These are phyloP conservation scores for Sarcodon sp. DNA, from an alignment of 768 basidiomycete genomes.

Conservation along the genomic window DNA sequence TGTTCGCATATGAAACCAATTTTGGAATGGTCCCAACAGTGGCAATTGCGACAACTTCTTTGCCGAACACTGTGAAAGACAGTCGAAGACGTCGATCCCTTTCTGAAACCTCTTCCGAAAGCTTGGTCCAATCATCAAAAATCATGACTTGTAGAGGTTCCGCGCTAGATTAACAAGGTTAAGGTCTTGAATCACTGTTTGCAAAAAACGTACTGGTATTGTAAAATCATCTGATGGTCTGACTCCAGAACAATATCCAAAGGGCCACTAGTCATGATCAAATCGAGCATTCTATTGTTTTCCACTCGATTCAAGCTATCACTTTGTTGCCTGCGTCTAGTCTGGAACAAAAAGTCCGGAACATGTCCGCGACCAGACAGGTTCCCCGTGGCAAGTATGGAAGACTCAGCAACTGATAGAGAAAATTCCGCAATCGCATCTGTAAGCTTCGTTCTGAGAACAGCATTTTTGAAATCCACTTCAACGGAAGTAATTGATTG, in stretches of 20 bases:
- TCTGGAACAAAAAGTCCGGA: constrained; percentile 65
- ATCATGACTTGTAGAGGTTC: constrained; percentile 68
- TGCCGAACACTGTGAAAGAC: constrained; percentile 64
- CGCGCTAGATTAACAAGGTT: constrained; percentile 30
- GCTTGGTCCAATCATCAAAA: constrained; percentile 70
- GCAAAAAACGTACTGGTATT: constrained; percentile 48
- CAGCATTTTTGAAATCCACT: constrained; percentile 48
- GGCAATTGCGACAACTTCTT: constrained; percentile 50
- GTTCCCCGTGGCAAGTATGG: constrained; percentile 50
- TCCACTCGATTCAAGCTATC: constrained; percentile 13
- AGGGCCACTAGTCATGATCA: constrained; percentile 64
- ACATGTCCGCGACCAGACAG: constrained; percentile 56
- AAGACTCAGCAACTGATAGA: constrained; percentile 43
- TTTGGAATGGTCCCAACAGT: constrained; percentile 72
- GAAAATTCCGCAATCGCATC: constrained; percentile 51
- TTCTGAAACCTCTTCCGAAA: constrained; percentile 23
- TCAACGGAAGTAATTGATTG: constrained; percentile 69
- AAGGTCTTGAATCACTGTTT: not conserved
- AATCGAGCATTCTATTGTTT: constrained; percentile 41
- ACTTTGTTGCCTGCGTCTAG: constrained; percentile 41
- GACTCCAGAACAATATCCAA: constrained; percentile 58
- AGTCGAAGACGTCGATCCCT: constrained; percentile 48
- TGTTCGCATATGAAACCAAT: constrained; percentile 59
- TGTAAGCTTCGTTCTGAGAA: constrained; percentile 56
- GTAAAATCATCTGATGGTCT: constrained; percentile 60